Base-by-base conservation (phyloP, 345 rosid genomes). In the Cochlearia excelsa region DNA sequence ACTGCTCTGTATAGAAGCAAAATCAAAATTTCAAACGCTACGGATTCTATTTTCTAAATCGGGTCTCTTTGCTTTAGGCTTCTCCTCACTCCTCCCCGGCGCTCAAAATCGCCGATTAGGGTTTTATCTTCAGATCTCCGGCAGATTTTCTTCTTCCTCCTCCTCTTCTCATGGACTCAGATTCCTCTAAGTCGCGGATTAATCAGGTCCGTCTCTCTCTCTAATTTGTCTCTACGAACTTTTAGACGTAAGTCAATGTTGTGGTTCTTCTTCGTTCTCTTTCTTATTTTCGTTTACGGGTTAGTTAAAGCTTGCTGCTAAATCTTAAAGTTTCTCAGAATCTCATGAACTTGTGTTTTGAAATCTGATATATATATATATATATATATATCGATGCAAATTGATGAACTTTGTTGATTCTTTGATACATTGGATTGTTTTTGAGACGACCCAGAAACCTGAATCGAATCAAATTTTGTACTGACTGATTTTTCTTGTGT, bases 131-230 rank as follows among this genome's bases (percentile, higher is more conserved):
- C 54, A 42, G 69, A 70, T 70, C 64, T 38, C 60, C 44, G 51
- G 62, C 35, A 71, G 52, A 53, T 57, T 26, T 6, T 60, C 65
- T 54, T 9, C 61, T 43, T 58, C 65, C 31, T 7, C 63, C 42
- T 3, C 53, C 45, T 61, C 69, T 57, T 41, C 34, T 27, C 11
- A 90, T 90, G 97, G 86, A 87, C 50, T 80, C 95, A 5, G 82
- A 75, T 66, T 78, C 89, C 1, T 73, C 86, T 33, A 74, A 71
- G 30, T 47, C 61, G 33, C 88, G 93, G 48, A 75, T 90, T 31
- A 80, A 90, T 66, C 86, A 84, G 97, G 97, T 90, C 9, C 63
- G 11, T 43, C 42, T 59, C 41, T 50, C 48, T 1, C 7, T 9
- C 59, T 35, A 46, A 51, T 37, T 55, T 66, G 38, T 51, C 51